Percentiles rank a stretch among this genome's conserved stretches.
phyloP scores from a whole-genome alignment of 805 yeast species.

The Spathaspora hagerdaliae region DNA sequence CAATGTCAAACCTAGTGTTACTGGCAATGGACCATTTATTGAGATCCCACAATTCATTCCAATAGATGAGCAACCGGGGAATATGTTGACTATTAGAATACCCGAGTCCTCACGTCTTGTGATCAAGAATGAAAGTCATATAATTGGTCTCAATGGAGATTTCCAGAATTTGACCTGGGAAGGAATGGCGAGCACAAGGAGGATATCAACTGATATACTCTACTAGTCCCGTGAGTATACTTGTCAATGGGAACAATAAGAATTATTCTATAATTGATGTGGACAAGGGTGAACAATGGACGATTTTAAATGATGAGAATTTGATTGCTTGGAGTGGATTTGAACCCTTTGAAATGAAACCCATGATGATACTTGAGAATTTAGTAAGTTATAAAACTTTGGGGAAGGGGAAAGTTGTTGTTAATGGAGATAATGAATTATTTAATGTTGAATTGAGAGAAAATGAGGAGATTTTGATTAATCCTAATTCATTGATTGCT shows the following conservation, averaged over 20 bases:
- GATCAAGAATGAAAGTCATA: conserved; percentile 29
- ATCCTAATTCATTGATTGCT: conserved; percentile 40
- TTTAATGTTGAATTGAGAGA: conserved; percentile 29
- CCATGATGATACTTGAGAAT: conserved; percentile 6
- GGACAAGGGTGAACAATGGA: conserved; percentile 39
- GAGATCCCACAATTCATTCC: conserved; percentile 41
- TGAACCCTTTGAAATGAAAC: conserved; percentile 14
- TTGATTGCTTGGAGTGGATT: conserved; percentile 49
- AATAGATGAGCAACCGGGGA: conserved; percentile 30
- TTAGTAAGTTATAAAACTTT: conserved; percentile 21
- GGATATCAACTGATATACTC: not conserved
- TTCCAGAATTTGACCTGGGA: conserved; percentile 7
- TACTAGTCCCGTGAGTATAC: conserved; percentile 13
- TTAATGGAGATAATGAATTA: conserved; percentile 37
- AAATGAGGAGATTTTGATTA: conserved; percentile 36
- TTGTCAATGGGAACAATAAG: conserved; percentile 30
- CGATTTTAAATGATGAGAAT: conserved; percentile 28
- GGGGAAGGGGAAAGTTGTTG: conserved; percentile 40
- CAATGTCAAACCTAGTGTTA: conserved; percentile 9
- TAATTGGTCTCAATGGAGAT: conserved; percentile 45
- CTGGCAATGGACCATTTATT: conserved; percentile 45
- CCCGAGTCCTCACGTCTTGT: conserved; percentile 38
- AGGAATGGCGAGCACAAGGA: not conserved
- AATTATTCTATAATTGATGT: conserved; percentile 36
- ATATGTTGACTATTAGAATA: conserved; percentile 38